Evolutionary conservation across 2,329 filamentous ascomycete genomes (phyloP), one percentile per base, ranked within the genome.

Genomic region (Sarocladiaceae sp.): DNA sequence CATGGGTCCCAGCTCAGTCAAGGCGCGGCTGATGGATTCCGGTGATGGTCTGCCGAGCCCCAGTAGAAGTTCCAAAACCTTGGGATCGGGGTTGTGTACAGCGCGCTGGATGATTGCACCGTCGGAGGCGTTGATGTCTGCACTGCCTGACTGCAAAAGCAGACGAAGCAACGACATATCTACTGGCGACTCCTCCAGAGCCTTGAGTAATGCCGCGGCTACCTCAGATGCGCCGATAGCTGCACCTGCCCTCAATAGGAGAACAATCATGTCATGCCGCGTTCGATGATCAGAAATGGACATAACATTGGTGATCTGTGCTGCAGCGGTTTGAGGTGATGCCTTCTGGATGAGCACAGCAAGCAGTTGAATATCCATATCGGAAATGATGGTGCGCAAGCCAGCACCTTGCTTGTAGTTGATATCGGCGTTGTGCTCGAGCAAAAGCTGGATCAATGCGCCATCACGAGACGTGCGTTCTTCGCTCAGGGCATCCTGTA

Each of bases 401-500:
- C 71, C 73, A n/a, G 72, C 66, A 0, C 78, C 77, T 23, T 76
- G 72, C 37, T 77, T 75, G 51, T 76, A 78, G 56, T 80, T 81
- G 33, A 80, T 71, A 46, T 82, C 78, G 3, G 76, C 76, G 13
- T 76, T 73, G 54, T 79, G 68, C 2, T 71, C 68, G 4, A 84
- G 65, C 3, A 83, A 64, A 4, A 83, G 67, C 6, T 71, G 69
- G 51, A 84, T 77, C 11, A 84, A 64, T 2, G 70, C 68, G 37
- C 76, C 71, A 35, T 83, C 80, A 33, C 77, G 68, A 36, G 69
- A 66, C 0, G 72, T 69, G 1, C 70, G 68, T 12, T 72, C 67
- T 37, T 80, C 74, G 13, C 72, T 70, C 37, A 83, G 74, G n/a
- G 76, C 75, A 22, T 75, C 71, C 53, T 81, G 75, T 2, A 83